Evolutionary conservation across 495 filamentous ascomycete species (phyloP).

Genomic region (Hypomontagnella monticulosa): DNA sequence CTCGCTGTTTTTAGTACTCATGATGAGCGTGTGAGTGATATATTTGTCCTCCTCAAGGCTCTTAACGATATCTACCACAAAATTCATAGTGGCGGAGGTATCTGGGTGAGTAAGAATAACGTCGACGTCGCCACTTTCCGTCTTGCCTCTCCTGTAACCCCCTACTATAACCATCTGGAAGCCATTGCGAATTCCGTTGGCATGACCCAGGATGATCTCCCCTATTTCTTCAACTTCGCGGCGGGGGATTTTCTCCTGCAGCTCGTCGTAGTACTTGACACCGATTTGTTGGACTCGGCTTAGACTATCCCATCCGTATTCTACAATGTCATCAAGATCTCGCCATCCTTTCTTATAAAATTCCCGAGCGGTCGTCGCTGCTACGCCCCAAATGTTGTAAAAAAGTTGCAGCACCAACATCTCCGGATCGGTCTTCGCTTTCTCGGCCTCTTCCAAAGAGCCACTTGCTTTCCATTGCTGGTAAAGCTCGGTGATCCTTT

Average conservation of each 20-base stretch:
- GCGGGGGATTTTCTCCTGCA: conserved; percentile 75
- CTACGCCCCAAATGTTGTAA: conserved; percentile 89
- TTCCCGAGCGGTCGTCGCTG: conserved; percentile 80
- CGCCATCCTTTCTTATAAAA: conserved; percentile 86
- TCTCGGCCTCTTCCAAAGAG: conserved; percentile 67
- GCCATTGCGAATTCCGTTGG: conserved; percentile 60
- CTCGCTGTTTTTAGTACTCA: conserved; percentile 71
- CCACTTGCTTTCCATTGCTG: conserved; percentile 73
- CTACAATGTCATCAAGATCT: conserved; percentile 79
- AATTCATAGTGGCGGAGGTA: conserved; percentile 67
- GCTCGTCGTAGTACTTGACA: conserved; percentile 94
- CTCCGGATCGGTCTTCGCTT: conserved; percentile 69
- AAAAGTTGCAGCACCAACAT: conserved; percentile 74
- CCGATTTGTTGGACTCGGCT: conserved; percentile 90
- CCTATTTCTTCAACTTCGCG: conserved; percentile 78
- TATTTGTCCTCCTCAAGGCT: conserved; percentile 72
- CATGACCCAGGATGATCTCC: conserved; percentile 67
- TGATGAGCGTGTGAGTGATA: conserved; percentile 83
- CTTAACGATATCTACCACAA: conserved; percentile 73
- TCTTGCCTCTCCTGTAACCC: conserved; percentile 85
- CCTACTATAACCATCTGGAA: conserved; percentile 82
- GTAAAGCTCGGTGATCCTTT: conserved; percentile 82
- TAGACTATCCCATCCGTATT: conserved; percentile 79
- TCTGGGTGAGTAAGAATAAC: conserved; percentile 84
- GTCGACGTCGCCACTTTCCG: conserved; percentile 80